Base-by-base conservation (phyloP, 2,329 filamentous ascomycete genomes). In the Talaromyces rugulosus region DNA sequence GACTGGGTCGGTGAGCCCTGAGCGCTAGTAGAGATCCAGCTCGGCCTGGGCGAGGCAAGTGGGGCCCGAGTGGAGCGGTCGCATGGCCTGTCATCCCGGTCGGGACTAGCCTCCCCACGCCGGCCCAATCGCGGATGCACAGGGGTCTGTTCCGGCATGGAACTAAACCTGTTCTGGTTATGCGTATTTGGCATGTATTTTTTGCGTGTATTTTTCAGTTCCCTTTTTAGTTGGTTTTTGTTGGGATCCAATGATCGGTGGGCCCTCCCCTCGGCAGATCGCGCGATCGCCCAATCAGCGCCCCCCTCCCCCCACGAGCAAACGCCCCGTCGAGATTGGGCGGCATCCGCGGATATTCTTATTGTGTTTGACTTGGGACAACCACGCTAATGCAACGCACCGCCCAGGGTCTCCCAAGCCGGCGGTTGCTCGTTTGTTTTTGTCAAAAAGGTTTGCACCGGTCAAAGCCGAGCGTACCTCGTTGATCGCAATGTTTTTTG, bases 71-170 rank as follows among this genome's bases (percentile, higher is more conserved):
- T n/a, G 62, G 57, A 62, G 60, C 59, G 56, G 60, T 59, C 53
- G 59, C 47, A 62, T 62, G 56, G 62, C 59, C 56, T 60, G 55
- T 57, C 61, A 56, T 47, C 60, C 51, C 44, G 40, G 23, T 52
- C 28, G 52, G 34, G 47, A 30, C 61, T 50, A 40, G 30, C 40
- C 52, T 23, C 23, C 34, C 54, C 33, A 50, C 14, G 11, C 58
- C 62, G 40, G 44, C n/a, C 63, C 63, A 64, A 64, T 64, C 63
- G 63, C 63, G 63, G 63, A 64, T 56, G 63, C 31, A 18, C 36
- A 59, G 51, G 55, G 50, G 34, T 36, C 40, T 23, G 44, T 64
- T 64, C 63, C 62, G 62, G 23, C 47, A 33, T 52, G 42, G 4
- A 18, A 42, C 60, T 62, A 62, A 18, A 1, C 23, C n/a, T 0